Base-by-base conservation (phyloP, 768 basidiomycete genomes). In the Leccinellum luteum region DNA sequence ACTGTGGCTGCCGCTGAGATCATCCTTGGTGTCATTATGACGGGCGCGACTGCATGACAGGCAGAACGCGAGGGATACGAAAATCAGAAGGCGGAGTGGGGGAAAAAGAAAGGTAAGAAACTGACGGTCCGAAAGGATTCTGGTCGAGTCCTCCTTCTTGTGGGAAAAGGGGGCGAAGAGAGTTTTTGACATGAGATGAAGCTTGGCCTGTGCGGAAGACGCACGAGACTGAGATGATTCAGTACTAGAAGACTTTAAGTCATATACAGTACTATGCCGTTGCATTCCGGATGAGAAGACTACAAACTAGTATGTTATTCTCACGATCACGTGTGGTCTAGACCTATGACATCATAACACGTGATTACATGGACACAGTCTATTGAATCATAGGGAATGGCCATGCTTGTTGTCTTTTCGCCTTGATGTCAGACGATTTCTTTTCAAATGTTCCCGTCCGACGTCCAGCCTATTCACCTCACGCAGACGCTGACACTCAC, bases 21-120 rank as follows among this genome's bases (percentile, higher is more conserved):
- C 84, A 93, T 87, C 55, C 85, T 80, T 23, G 92, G 92, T 3
- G 91, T 93, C 90, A 94, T 92, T 64, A 94, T 90, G 59, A 87
- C 86, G 13, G 92, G 92, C 14, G 92, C 92, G 70, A 94, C 92
- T 71, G 51, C 1, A 50, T 86, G 67, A 50, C 51, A 55, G 57
- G 53, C 15, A 43, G 41, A 21, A 21, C 41, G 19, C 43, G 43
- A 13, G 19, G 13, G 13, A 23, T 14, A 23, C 44, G 7, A 45
- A 45, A 45, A 45, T 48, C 25, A 55, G 58, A 44, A 41, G 35
- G 17, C 19, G n/a, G 50, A n/a, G 38, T 19, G 9, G n/a, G 8
- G 48, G 52, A 47, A n/a, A 15, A 14, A 35, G 41, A 7, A 2
- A 30, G 32, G 27, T 6, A 27, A 34, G 28, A 2, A n/a, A 67